phyloP scores from a whole-genome alignment of 306 rosid species.

The Luffa acutangula region DNA sequence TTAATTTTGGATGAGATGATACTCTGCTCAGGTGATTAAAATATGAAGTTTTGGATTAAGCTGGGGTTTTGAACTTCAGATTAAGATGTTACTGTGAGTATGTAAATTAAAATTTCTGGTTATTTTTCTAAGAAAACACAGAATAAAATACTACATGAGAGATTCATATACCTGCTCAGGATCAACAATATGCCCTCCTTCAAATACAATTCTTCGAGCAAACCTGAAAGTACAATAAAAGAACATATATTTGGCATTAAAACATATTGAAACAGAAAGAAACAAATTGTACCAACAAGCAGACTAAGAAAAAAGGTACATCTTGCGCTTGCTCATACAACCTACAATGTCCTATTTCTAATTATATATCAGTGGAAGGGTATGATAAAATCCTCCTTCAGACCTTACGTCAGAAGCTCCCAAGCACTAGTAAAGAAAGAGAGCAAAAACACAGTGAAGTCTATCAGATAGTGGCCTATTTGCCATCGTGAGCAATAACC shows the following conservation, averaged over 20 bases:
- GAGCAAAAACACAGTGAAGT: background rate
- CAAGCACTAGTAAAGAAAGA: background rate
- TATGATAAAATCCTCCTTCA: background rate
- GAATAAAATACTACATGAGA: background rate
- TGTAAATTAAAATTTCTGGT: background rate
- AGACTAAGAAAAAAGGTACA: background rate
- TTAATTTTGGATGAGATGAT: background rate
- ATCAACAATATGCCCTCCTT: slow-evolving; percentile 96
- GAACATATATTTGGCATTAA: background rate
- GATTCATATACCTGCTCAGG: slow-evolving; percentile 66
- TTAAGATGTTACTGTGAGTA: background rate
- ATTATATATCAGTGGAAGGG: background rate
- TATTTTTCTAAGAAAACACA: background rate
- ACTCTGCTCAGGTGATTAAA: background rate
- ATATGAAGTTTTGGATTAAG: background rate
- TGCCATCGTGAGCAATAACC: background rate
- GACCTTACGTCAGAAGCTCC: background rate
- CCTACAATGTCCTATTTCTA: background rate
- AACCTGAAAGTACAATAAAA: slow-evolving; percentile 36
- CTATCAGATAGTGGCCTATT: background rate
- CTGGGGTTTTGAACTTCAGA: background rate
- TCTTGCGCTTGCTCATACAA: background rate
- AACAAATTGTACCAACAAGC: background rate
- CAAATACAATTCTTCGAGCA: slow-evolving; percentile 82
- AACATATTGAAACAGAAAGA: background rate